A percentile compares a stretch with the other conserved stretches of the same genome.
phyloP scores from a whole-genome alignment of 2,329 filamentous ascomycete species.

The Xylaria sp. region DNA sequence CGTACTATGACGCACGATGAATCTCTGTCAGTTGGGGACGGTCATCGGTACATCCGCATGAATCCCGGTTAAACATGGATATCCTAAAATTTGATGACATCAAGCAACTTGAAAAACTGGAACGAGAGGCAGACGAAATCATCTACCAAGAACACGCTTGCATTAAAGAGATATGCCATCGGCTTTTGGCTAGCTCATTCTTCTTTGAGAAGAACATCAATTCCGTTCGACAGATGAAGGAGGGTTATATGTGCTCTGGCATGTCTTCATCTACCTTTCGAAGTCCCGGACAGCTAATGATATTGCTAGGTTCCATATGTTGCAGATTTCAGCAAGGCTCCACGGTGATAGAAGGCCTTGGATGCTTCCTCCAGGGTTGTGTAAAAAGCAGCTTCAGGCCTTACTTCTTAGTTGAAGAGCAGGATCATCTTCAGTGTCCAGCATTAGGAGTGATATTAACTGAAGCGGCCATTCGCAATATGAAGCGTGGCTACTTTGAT shows the following conservation, averaged over 20 bases:
- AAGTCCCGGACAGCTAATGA: background rate
- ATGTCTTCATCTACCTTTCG: background rate
- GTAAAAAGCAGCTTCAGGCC: background rate
- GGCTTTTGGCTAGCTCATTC: background rate
- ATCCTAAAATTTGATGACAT: background rate
- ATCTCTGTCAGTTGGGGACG: background rate
- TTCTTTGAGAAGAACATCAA: constrained; percentile 1
- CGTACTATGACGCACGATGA: background rate
- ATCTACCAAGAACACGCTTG: background rate
- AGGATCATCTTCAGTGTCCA: background rate
- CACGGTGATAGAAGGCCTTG: background rate
- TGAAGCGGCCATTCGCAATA: constrained; percentile 6
- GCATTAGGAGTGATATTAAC: background rate
- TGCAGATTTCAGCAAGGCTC: background rate
- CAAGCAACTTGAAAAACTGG: background rate
- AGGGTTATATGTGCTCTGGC: background rate
- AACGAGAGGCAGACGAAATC: background rate
- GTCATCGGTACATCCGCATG: background rate
- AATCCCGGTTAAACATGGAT: background rate
- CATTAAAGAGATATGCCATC: background rate
- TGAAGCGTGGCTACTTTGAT: constrained; percentile 19
- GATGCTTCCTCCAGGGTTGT: background rate
- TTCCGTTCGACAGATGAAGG: background rate
- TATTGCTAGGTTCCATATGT: background rate
- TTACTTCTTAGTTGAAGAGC: background rate